These are phyloP conservation scores for Beauveria sp. DNA, from an alignment of 2,329 filamentous ascomycete species.

Conservation along the genomic window DNA sequence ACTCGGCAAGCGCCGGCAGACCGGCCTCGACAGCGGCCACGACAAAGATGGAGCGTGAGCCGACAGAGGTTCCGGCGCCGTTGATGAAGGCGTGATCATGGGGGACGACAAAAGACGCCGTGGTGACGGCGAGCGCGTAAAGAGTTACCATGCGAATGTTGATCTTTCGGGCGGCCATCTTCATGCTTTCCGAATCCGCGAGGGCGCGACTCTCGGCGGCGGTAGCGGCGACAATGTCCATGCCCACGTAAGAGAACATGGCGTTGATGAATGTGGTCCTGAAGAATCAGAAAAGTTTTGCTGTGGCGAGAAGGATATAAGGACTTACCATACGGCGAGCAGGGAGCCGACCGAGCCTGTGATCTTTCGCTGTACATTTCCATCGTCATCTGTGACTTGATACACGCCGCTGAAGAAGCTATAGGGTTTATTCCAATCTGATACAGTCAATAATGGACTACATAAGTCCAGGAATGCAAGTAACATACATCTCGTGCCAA, in stretches of 20 bases:
- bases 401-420: conserved; percentile 30
- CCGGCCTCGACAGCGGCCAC: conserved; percentile 31
- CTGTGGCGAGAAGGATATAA: background rate
- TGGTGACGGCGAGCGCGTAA: conserved; percentile 21
- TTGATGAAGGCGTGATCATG: conserved; percentile 32
- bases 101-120: conserved; percentile 27
- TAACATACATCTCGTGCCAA: conserved; percentile 28
- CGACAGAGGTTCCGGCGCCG: conserved; percentile 28
- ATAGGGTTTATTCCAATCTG: conserved; percentile 20
- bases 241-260: conserved; percentile 30
- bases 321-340: conserved; percentile 29
- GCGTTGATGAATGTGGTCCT: conserved; percentile 30
- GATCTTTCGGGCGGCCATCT: conserved; percentile 33
- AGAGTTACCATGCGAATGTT: conserved; percentile 27
- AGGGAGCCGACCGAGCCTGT: conserved; percentile 27
- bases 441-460: background rate
- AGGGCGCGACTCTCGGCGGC: conserved; percentile 29
- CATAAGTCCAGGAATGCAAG: conserved; percentile 1
- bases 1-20: conserved; percentile 26
- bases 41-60: conserved; percentile 25
- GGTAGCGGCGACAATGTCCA: conserved; percentile 32
- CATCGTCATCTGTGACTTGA: conserved; percentile 23
- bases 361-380: conserved; percentile 15
- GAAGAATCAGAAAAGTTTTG: background rate
- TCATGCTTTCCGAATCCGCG: conserved; percentile 30